A percentile compares a stretch with the other conserved stretches of the same genome.
phyloP scores from a whole-genome alignment of 441 rosid genomes.

The Breynia disticha region DNA sequence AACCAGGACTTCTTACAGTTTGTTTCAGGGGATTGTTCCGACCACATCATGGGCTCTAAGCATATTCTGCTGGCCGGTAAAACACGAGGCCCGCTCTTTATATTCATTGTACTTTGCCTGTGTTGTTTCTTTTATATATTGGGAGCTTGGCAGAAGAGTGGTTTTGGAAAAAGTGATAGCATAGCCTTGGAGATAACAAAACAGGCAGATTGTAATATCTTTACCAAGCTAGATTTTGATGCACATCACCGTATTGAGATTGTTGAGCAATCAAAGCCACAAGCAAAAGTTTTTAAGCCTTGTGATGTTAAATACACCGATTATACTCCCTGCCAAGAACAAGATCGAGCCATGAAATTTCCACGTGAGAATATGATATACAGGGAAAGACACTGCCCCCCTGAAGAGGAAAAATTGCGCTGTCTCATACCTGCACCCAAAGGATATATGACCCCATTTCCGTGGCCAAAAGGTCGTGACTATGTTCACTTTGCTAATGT shows the following conservation, averaged over 20 bases:
- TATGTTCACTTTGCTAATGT: constrained; percentile 73
- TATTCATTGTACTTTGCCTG: constrained; percentile 61
- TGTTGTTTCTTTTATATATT: constrained; percentile 82
- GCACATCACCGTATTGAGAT: constrained; percentile 17
- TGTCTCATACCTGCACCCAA: constrained; percentile 78
- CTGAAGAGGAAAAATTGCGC: constrained; percentile 34
- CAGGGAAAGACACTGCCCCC: constrained; percentile 86
- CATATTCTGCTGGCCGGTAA: constrained; percentile 33
- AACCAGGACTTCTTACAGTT: not conserved
- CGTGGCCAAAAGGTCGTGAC: constrained; percentile 74
- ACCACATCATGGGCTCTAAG: constrained; percentile 48
- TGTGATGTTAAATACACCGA: constrained; percentile 45
- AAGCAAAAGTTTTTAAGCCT: constrained; percentile 26
- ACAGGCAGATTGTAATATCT: constrained; percentile 54
- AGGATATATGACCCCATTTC: constrained; percentile 64
- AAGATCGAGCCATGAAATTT: constrained; percentile 53
- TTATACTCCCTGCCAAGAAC: constrained; percentile 75
- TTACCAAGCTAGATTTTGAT: constrained; percentile 36
- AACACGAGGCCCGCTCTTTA: constrained; percentile 48
- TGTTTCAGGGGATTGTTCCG: not conserved
- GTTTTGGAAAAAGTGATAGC: constrained; percentile 81
- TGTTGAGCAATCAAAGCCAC: constrained; percentile 7
- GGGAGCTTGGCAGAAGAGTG: constrained; percentile 97
- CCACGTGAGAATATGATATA: constrained; percentile 51
- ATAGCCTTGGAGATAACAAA: constrained; percentile 60